These are phyloP conservation scores for Aspergillus fijiensis DNA, from an alignment of 2,329 filamentous ascomycete genomes.

Conservation along the genomic window DNA sequence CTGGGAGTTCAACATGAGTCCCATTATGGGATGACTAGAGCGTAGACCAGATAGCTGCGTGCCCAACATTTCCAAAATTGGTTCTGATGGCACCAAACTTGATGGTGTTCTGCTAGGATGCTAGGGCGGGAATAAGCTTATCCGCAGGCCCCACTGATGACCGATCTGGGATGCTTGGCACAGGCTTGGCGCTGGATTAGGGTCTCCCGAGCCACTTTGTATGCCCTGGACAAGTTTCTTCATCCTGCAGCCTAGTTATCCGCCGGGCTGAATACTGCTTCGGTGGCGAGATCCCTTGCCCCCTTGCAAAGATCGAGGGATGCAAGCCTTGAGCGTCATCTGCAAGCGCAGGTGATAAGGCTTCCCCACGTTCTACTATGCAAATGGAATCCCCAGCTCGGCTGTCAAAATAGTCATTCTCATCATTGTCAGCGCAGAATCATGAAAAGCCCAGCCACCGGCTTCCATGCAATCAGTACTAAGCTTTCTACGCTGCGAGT, in stretches of 20 bases:
- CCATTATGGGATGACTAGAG: too few relatives aligned
- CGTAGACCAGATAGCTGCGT: too few relatives aligned
- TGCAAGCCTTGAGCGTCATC: not conserved
- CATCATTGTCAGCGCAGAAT: too few relatives aligned
- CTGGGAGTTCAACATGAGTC: too few relatives aligned
- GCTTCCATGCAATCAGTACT: not conserved
- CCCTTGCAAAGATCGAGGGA: not conserved
- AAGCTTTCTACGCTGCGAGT: not conserved
- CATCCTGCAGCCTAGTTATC: not conserved
- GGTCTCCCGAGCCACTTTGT: not conserved
- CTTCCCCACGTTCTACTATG: not conserved
- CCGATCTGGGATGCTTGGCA: not conserved
- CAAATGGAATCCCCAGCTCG: not conserved
- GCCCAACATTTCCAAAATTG: too few relatives aligned
- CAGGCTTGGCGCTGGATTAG: not conserved
- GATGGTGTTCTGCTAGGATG: not conserved
- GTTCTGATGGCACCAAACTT: too few relatives aligned
- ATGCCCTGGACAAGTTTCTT: not conserved
- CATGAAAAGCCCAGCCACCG: not conserved
- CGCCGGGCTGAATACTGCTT: not conserved
- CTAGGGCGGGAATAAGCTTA: slow-evolving; percentile 6
- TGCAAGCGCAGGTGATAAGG: not conserved
- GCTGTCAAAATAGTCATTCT: not conserved
- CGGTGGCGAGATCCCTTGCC: not conserved
- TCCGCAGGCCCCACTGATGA: not conserved